Base-by-base conservation (phyloP, 1,139 yeast genomes). In the Kodamaea derodonti region DNA sequence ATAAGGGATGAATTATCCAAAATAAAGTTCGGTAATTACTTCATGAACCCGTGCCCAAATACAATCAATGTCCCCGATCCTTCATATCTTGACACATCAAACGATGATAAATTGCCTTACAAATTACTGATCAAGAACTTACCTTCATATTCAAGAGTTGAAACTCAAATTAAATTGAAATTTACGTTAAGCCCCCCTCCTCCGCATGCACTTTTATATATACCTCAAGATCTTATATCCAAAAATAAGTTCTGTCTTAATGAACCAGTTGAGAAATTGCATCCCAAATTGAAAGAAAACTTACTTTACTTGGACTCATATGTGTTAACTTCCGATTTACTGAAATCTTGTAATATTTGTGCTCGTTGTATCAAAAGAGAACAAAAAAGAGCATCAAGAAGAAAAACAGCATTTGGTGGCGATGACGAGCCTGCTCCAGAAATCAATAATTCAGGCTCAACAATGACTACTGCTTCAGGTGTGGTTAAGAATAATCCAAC, bases 311-410 rank as follows among this genome's bases (percentile, higher is more conserved):
- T 83, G 55, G 90, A 84, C 48, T 75, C 87, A 2, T 82, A 71
- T 56, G 84, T 84, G 8, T 58, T 83, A 43, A 80, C 86, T 2
- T 68, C 72, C 4, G 67, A 70, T 42, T 65, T 49, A 56, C 67
- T 41, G 32, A 65, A 66, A 34, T 76, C 84, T 6, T 84, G 95
- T 46, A 78, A 78, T 49, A 88, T 87, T 44, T 92, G 98, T 62
- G 56, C 80, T 18, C 77, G 94, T 49, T 92, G 98, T 65, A 80
- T 88, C 49, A 83, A 86, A 54, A 74, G 98, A 48, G 97, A 92
- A 58, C 84, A 85, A 52, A 86, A 90, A 60, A 75, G 98, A 47
- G 97, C 97, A 1, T 84, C 92, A 38, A 81, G 92, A 70, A 78
- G 90, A 47, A 83, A 84, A 54, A 72, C 80, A 5, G 88, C 87